Conservation (phyloP, 2,329 filamentous ascomycete genomes). For the Colletotrichum tanaceti region DNA sequence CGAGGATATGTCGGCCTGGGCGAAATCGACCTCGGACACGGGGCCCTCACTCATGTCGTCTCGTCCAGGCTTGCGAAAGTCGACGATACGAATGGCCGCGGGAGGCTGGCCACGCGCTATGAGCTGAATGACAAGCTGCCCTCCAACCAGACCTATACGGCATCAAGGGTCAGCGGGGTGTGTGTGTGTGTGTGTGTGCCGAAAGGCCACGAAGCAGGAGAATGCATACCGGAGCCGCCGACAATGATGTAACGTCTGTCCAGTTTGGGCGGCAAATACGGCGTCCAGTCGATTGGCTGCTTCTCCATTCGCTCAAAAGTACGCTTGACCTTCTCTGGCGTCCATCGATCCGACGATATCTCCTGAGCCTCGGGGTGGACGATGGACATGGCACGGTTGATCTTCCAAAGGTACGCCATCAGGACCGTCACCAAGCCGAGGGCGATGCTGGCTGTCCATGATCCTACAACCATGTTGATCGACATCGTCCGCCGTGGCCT, state of each 20-base stretch:
- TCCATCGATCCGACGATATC: constrained; percentile 51
- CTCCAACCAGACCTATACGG: constrained; percentile 62
- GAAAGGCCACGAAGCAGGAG: background rate
- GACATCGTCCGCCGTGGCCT: background rate
- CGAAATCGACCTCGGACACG: constrained; percentile 54
- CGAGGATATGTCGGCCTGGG: constrained; percentile 63
- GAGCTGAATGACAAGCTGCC: constrained; percentile 65
- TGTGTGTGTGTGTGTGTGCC: background rate
- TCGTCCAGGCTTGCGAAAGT: constrained; percentile 58
- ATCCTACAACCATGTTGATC: constrained; percentile 26
- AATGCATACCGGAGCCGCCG: constrained; percentile 57
- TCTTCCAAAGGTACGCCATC: constrained; percentile 51
- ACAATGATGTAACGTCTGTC: constrained; percentile 59
- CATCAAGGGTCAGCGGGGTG: background rate
- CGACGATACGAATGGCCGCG: constrained; percentile 64
- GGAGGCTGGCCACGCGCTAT: constrained; percentile 63
- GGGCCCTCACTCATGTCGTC: constrained; percentile 54
- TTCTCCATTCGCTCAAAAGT: constrained; percentile 51
- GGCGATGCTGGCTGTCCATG: constrained; percentile 23
- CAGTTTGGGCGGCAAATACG: constrained; percentile 53
- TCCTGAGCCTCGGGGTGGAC: constrained; percentile 52
- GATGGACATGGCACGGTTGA: constrained; percentile 52
- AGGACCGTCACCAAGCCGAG: constrained; percentile 32
- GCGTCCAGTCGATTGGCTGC: constrained; percentile 53
- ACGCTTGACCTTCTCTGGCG: constrained; percentile 49